Base-by-base conservation (phyloP, 1,284 basidiomycete species). In the Coniferiporia sulphurascens region DNA sequence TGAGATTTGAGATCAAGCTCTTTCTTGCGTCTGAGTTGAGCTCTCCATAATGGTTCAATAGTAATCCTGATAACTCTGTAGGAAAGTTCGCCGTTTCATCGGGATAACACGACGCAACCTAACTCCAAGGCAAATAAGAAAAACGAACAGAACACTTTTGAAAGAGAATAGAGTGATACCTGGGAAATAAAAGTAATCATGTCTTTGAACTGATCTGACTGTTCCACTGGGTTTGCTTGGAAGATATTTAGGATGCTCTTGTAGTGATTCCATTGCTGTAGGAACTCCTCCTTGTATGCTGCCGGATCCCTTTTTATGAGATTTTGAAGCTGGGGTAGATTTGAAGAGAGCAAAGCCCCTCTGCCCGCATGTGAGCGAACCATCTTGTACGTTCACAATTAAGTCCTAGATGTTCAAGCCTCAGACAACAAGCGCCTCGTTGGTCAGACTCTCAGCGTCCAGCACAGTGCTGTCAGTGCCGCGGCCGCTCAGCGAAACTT, bases 211-310 rank as follows among this genome's bases (percentile, higher is more conserved):
- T 91, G 85, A 43, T 87, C 80, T 1, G 86, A 86, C 66, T 89
- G 86, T 72, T 95, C 92, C 67, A 87, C 82, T 1, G 89, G 88
- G 70, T 84, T 85, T 64, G 88, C 77, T 68, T 82, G 80, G 70
- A 95, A 93, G 65, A 98, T 91, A 68, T 92, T 85, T 46, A 92
- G 82, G 59, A 93, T 86, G 60, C 87, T 91, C 67, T 91, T 85
- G 75, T 95, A 98, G 72, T 98, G 95, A 65, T 95, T 94, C 90
- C 95, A 98, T 80, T 99, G 97, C 64, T 95, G 93, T n/a, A 95
- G 72, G 69, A 99, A 99, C 69, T 99, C 97, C 66, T 98, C 95
- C 70, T 87, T 89, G 78, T 99, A 99, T 0, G 85, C 89, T 6
- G 79, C 74, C 1, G 96, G 92, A 70, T 98, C 94, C 58, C 97